Conservation (phyloP, 768 basidiomycete species). For the Hericium coralloides region DNA sequence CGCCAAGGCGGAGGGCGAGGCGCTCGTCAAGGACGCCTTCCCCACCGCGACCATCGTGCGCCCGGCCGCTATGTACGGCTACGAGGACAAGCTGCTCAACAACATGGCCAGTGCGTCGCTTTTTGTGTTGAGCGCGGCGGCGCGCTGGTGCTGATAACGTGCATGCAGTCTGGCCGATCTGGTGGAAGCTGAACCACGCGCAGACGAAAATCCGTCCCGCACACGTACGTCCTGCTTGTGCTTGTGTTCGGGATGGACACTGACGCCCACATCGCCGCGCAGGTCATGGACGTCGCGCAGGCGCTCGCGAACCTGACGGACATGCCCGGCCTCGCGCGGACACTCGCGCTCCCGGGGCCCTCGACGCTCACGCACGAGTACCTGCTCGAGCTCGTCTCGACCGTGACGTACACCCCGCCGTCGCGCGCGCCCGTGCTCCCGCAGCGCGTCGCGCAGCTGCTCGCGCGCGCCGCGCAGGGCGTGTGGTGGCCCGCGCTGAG, state of each 20-base stretch:
- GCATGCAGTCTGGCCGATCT: slow-evolving; percentile 72
- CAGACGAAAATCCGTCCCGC: slow-evolving; percentile 83
- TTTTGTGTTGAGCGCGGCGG: slow-evolving; percentile 11
- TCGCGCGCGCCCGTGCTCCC: slow-evolving; percentile 71
- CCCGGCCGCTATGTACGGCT: slow-evolving; percentile 83
- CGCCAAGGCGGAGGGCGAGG: slow-evolving; percentile 86
- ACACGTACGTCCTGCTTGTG: slow-evolving; percentile 56
- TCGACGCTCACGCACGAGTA: slow-evolving; percentile 78
- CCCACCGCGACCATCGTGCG: slow-evolving; percentile 82
- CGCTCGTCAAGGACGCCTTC: slow-evolving; percentile 75
- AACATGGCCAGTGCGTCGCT: slow-evolving; percentile 75
- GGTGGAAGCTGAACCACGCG: slow-evolving; percentile 90
- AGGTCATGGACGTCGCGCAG: slow-evolving; percentile 94
- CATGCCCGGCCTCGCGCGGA: slow-evolving; percentile 52
- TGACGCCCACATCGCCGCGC: neutral
- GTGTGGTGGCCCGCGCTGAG: slow-evolving; percentile 89
- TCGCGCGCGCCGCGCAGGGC: slow-evolving; percentile 56
- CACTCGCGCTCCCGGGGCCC: slow-evolving; percentile 82
- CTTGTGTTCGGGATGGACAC: slow-evolving; percentile 4
- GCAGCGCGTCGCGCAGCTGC: slow-evolving; percentile 52
- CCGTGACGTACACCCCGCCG: slow-evolving; percentile 69
- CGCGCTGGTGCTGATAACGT: slow-evolving; percentile 5
- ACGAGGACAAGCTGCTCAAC: slow-evolving; percentile 90
- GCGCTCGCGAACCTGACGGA: slow-evolving; percentile 73
- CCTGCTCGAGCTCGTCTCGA: slow-evolving; percentile 66